Evolutionary conservation across 768 basidiomycete genomes (phyloP).

Genomic region (Tephrocybe rancida): DNA sequence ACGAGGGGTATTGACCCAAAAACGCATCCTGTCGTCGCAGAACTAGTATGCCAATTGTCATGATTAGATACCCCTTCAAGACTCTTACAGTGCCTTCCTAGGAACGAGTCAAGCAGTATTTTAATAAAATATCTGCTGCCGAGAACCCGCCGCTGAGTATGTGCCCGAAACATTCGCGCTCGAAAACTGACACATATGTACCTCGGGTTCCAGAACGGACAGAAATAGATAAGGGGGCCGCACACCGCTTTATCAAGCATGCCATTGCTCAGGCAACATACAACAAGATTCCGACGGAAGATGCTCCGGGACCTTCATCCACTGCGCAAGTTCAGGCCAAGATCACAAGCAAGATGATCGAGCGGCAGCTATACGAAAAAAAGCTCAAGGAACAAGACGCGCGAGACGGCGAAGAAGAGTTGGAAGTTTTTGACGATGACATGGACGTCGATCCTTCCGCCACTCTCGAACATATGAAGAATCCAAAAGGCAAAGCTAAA

Average conservation of each 20-base stretch:
- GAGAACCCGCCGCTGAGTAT: conserved; percentile 67
- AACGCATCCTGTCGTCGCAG: conserved; percentile 74
- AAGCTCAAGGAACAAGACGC: conserved; percentile 54
- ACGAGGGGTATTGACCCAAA: conserved; percentile 78
- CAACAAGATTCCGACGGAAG: conserved; percentile 35
- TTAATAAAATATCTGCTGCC: conserved; percentile 77
- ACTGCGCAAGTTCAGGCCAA: conserved; percentile 48
- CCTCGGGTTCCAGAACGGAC: conserved; percentile 32
- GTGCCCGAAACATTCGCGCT: conserved; percentile 19
- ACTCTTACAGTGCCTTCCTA: conserved; percentile 25
- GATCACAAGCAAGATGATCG: conserved; percentile 75
- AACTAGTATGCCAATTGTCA: conserved; percentile 51
- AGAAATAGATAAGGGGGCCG: conserved; percentile 78
- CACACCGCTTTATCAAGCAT: conserved; percentile 81
- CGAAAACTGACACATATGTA: conserved; percentile 1
- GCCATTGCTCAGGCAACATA: conserved; percentile 69
- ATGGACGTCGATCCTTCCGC: conserved; percentile 18
- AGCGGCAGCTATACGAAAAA: conserved; percentile 64
- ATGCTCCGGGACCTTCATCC: conserved; percentile 26
- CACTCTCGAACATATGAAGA: conserved; percentile 28
- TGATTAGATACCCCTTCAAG: conserved; percentile 1
- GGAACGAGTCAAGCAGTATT: conserved; percentile 81
- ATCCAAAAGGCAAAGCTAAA: conserved; percentile 36
- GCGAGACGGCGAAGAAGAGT: conserved; percentile 40
- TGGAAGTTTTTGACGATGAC: conserved; percentile 37